Percentiles rank a stretch among this genome's conserved stretches.
phyloP scores from a whole-genome alignment of 495 filamentous ascomycete genomes.

The Neurospora tetrasperma region DNA sequence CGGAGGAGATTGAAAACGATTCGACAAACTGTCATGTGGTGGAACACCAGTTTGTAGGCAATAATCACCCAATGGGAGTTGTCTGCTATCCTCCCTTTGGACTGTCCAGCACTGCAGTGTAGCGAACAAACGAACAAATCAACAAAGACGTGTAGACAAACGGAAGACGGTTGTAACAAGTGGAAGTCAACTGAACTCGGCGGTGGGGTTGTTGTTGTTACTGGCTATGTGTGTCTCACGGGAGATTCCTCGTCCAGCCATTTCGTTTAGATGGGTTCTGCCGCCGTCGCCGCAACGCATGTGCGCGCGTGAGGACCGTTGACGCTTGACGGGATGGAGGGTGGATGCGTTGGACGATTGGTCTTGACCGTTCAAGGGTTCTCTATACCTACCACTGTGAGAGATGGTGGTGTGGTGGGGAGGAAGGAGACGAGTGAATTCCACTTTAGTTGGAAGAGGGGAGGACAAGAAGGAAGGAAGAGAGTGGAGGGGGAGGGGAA shows the following conservation, averaged over 20 bases:
- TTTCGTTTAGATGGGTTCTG: background rate
- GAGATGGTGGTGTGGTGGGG: background rate
- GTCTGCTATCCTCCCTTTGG: background rate
- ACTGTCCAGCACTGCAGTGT: background rate
- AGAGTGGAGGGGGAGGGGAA: background rate
- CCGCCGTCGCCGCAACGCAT: background rate
- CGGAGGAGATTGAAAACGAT: background rate
- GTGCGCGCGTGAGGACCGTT: background rate
- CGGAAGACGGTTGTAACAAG: background rate
- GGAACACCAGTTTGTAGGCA: background rate
- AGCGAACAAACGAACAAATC: background rate
- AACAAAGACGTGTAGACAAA: background rate
- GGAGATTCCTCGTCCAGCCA: background rate
- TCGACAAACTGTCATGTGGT: background rate
- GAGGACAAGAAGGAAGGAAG: background rate
- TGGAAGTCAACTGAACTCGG: background rate
- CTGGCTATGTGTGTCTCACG: background rate
- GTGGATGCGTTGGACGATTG: background rate
- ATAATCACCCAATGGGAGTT: background rate
- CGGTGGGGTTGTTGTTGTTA: background rate
- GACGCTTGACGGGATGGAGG: background rate
- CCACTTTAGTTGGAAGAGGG: background rate
- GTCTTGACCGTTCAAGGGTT: background rate
- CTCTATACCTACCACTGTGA: background rate
- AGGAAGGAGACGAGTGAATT: background rate